Evolutionary conservation across 805 yeast genomes (phyloP), one percentile per base, ranked within the genome.

Genomic region (Ogataea nitratoaversa): DNA sequence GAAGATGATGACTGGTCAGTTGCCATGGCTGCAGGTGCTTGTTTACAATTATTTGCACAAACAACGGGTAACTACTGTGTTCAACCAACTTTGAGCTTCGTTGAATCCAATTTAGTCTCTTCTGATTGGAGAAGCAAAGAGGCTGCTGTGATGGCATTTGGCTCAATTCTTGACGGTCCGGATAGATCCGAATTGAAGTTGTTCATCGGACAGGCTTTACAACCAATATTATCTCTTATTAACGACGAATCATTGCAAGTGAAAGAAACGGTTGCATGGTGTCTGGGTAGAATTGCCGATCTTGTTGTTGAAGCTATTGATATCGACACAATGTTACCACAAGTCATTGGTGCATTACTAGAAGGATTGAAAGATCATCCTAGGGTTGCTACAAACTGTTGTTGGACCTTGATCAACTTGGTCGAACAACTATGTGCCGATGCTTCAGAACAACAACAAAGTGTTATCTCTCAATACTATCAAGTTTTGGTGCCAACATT

Each of bases 121-220:
- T 53, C 65, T 13, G 67, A 71, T 42, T 93, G 99, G 99, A 78
- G 93, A 64, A 67, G 78, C 40, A 82, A 96, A 54, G 99, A 93
- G 67, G 98, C 98, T 19, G 95, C 98, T 2, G 96, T 93, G 5
- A 93, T 93, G 99, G 97, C 99, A 0, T 93, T 93, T 60, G 99
- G 99, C 25, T 89, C 97, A 11, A 87, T 93, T 44, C 72, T 93
- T 53, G 98, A 89, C 53, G 99, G 99, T 17, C 96, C 96, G 23
- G 90, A 85, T 47, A 75, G 78, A 38, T 78, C 74, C 2, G 82
- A 83, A 55, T 70, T 88, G 54, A 76, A 76, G 37, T 64, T 66
- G 7, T 72, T 89, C 38, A 82, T 91, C 46, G 78, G 74, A 25
- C 91, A 86, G 68, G 97, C 98, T 2, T 70, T 93, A 47, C 76